Evolutionary conservation across 257 asterid species (phyloP), one percentile per base, ranked within the genome.

Genomic region (Rhazya stricta): DNA sequence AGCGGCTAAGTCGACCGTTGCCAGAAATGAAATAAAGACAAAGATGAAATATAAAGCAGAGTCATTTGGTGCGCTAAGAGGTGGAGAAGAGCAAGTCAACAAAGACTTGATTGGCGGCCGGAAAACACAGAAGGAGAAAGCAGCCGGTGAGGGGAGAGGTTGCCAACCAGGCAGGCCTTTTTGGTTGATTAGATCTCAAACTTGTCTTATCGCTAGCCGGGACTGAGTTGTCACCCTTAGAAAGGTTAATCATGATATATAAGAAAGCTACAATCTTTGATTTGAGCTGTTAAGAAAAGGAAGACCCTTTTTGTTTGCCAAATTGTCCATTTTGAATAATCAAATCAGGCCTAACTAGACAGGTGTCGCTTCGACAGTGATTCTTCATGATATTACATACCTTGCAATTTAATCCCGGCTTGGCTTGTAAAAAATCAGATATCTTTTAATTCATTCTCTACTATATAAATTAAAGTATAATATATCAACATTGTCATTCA

Each of bases 201-300:
- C 61, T 21, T 74, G 85, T 78, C 83, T 32, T 63, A 79, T 87
- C 84, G 42, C 65, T 50, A 73, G 51, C 74, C 67, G 84, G 69
- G 70, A 71, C n/a, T 83, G 85, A 82, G 84, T 79, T 85, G 90
- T 84, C 88, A 67, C 71, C 81, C 56, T 79, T 34, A 73, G 66
- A 45, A 68, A 68, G 81, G 53, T 75, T 81, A 81, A 88, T 85
- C 77, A 88, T 85, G 58, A 29, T 36, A 71, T 9, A 72, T 81
- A 71, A 76, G 83, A 81, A 82, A 76, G 78, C 72, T 54, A 37
- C 30, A n/a, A 41, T 18, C 37, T 72, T 82, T 54, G 73, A 46
- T 68, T 58, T 68, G 54, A 72, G 77, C 60, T 37, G 68, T 53
- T 58, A 48, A 21, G 54, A 77, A 30, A 63, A 74, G 62, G 57